These are phyloP conservation scores for Filosporella fistucella DNA, from an alignment of 495 filamentous ascomycete species.

Conservation along the genomic window DNA sequence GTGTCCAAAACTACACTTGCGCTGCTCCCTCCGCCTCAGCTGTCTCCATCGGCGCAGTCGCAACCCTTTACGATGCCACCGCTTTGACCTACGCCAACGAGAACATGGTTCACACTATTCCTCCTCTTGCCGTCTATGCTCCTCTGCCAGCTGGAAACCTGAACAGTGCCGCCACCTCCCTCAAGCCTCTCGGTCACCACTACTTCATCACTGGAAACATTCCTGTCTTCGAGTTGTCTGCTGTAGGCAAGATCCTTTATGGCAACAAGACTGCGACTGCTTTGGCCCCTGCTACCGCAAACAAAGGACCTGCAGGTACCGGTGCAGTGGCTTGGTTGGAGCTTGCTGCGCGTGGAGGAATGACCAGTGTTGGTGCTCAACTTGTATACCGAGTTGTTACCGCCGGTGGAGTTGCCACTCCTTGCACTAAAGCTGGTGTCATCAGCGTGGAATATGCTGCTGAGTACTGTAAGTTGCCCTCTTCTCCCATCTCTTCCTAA, in stretches of 20 bases:
- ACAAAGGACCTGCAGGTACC: conserved; percentile 34
- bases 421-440: conserved; percentile 32
- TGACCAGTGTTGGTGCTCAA: conserved; percentile 39
- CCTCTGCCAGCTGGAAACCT: conserved; percentile 26
- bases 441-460: conserved; percentile 59
- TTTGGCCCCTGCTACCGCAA: conserved; percentile 44
- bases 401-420: conserved; percentile 51
- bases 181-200: conserved; percentile 54
- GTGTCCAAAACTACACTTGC: conserved; percentile 79
- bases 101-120: conserved; percentile 28
- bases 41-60: conserved; percentile 53
- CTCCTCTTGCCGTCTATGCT: conserved; percentile 30
- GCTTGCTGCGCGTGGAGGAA: conserved; percentile 40
- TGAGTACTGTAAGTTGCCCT: too few species aligned
- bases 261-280: conserved; percentile 41
- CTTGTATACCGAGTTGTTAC: conserved; percentile 66
- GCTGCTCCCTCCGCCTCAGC: conserved; percentile 28
- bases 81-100: conserved; percentile 15
- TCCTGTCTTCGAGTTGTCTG: conserved; percentile 56
- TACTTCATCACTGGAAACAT: conserved; percentile 50
- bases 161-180: not conserved
- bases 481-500: too few species aligned
- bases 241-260: conserved; percentile 34
- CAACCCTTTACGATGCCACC: conserved; percentile 47
- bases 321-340: conserved; percentile 64